These are phyloP conservation scores for Talaromyces islandicus DNA, from an alignment of 2,329 filamentous ascomycete species.

Conservation along the genomic window DNA sequence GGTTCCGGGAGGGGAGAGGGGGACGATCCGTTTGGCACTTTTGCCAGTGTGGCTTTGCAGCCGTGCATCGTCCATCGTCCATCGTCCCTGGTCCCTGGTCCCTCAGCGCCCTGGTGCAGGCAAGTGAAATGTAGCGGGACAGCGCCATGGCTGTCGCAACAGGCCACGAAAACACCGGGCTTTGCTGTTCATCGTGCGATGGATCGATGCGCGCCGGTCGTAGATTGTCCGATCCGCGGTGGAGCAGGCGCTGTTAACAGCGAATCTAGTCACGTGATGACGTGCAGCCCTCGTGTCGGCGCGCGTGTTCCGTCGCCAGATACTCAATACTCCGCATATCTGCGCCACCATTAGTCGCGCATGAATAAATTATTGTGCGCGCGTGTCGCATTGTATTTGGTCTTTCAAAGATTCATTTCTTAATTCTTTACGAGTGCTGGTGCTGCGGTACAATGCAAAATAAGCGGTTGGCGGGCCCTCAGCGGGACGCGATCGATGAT, in stretches of 20 bases:
- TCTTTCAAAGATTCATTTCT: background rate
- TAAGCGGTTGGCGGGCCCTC: background rate
- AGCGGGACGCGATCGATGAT: slow-evolving; percentile 25
- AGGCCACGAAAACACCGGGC: no score
- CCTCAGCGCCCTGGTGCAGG: background rate
- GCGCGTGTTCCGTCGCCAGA: slow-evolving; percentile 8
- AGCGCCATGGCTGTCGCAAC: background rate
- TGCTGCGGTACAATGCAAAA: background rate
- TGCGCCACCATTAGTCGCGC: background rate
- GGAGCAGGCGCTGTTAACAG: slow-evolving; percentile 16
- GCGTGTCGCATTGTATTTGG: slow-evolving; percentile 3
- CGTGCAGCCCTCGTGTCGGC: slow-evolving; percentile 19
- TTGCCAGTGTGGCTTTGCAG: slow-evolving; percentile 18
- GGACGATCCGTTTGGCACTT: slow-evolving; percentile 14
- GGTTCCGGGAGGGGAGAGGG: slow-evolving; percentile 19
- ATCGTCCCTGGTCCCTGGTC: background rate
- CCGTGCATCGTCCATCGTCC: background rate
- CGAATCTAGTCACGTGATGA: slow-evolving; percentile 23
- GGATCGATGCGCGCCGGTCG: background rate
- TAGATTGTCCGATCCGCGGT: background rate
- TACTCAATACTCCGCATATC: background rate
- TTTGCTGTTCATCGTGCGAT: background rate
- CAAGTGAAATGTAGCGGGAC: background rate
- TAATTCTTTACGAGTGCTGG: background rate
- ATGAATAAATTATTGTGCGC: background rate